These are phyloP conservation scores for Picochlorum sp. DNA, from an alignment of 139 green algal genomes.

Conservation along the genomic window DNA sequence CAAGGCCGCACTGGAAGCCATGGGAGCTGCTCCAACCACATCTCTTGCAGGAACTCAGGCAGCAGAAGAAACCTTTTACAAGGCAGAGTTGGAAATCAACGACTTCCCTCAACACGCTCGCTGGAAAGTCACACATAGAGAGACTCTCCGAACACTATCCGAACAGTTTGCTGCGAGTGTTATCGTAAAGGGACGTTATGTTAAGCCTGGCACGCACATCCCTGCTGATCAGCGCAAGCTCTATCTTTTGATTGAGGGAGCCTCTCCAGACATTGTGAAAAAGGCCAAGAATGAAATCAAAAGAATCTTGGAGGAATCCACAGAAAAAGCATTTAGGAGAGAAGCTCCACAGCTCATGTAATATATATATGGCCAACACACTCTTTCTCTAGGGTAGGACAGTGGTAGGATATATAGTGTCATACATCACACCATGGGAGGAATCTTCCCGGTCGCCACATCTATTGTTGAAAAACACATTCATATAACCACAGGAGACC, in stretches of 20 bases:
- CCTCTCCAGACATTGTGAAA: conserved; percentile 57
- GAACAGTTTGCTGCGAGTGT: conserved; percentile 75
- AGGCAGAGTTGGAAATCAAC: conserved; percentile 96
- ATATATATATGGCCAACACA: too few relatives aligned
- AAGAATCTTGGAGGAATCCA: conserved; percentile 67
- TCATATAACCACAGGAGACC: too few relatives aligned
- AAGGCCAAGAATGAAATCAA: conserved; percentile 73
- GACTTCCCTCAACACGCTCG: conserved; percentile 96
- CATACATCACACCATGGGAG: too few relatives aligned
- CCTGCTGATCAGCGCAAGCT: conserved; percentile 85
- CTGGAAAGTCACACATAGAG: conserved; percentile 88
- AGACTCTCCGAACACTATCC: conserved; percentile 71
- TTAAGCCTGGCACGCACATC: conserved; percentile 36
- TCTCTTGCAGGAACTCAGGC: conserved; percentile 8
- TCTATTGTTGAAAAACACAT: too few relatives aligned
- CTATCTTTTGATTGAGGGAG: conserved; percentile 80
- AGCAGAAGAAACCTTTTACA: conserved; percentile 40
- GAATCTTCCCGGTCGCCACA: too few relatives aligned
- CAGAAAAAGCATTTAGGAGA: conserved; percentile 74
- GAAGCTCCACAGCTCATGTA: conserved; percentile 36
- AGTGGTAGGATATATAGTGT: too few relatives aligned
- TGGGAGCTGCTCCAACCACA: not conserved
- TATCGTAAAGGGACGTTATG: conserved; percentile 78
- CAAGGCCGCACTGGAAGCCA: not conserved
- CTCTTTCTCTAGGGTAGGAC: too few relatives aligned